Conservation (phyloP, 176 grass and related monocot species). For the Musa schizocarpa region DNA sequence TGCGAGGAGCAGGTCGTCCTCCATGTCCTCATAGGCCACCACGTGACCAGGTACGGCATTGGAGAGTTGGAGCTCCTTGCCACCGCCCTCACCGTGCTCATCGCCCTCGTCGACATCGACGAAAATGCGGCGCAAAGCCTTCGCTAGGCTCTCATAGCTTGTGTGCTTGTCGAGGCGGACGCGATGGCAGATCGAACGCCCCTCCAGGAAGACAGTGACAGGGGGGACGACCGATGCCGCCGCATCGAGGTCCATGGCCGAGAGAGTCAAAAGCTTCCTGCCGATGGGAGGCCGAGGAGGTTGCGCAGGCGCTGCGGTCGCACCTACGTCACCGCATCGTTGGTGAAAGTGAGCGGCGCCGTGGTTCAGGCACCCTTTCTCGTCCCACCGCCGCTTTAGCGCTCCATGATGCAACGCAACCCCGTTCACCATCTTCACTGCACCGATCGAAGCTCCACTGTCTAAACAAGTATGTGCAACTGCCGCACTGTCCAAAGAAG, state of each 20-base stretch:
- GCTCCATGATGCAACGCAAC: background rate
- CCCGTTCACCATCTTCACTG: background rate
- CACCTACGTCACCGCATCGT: background rate
- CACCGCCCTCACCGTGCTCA: background rate
- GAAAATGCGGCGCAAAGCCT: conserved; percentile 55
- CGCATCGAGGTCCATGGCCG: conserved; percentile 21
- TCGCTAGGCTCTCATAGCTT: conserved; percentile 58
- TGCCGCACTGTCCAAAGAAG: background rate
- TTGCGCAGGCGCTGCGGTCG: background rate
- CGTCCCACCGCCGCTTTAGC: conserved; percentile 26
- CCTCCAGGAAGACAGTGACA: conserved; percentile 74
- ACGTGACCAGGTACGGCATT: conserved; percentile 81
- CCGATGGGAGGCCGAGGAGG: conserved; percentile 6
- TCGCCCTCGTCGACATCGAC: conserved; percentile 27
- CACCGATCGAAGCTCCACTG: background rate
- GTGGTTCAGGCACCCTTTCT: background rate
- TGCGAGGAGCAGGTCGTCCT: conserved; percentile 82
- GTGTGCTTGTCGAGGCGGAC: conserved; percentile 53
- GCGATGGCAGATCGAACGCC: conserved; percentile 77
- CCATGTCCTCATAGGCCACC: conserved; percentile 91
- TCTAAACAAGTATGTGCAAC: background rate
- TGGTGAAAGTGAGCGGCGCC: background rate
- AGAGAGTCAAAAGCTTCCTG: conserved; percentile 27
- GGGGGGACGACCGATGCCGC: conserved; percentile 54
- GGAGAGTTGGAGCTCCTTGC: conserved; percentile 34